Conservation (phyloP, 164 flowering plant species). For the Cinnamomum chago region DNA sequence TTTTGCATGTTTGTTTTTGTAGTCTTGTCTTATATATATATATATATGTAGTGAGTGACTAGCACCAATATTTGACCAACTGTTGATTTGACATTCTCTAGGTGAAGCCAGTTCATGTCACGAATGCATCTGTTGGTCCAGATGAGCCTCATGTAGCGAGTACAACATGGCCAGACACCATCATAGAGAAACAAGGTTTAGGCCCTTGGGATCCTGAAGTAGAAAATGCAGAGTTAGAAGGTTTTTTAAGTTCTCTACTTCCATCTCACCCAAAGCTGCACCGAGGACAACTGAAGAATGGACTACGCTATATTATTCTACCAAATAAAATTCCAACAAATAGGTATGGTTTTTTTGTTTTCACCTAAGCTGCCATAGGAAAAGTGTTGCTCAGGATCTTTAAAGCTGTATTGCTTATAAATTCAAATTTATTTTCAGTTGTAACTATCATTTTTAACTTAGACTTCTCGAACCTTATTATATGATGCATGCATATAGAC, state of each 20-base stretch:
- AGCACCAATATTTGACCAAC: slow-evolving; percentile 7
- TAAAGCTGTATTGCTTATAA: neutral
- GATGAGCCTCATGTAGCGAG: slow-evolving; percentile 99
- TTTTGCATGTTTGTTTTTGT: too few relatives aligned
- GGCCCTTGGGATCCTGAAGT: slow-evolving; percentile 45
- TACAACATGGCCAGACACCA: slow-evolving; percentile 73
- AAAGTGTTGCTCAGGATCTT: neutral
- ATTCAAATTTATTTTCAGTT: too few relatives aligned
- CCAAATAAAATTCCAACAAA: slow-evolving; percentile 95
- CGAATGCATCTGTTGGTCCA: slow-evolving; percentile 79
- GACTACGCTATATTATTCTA: slow-evolving; percentile 84
- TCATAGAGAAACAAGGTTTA: slow-evolving; percentile 57
- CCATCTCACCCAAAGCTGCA: slow-evolving; percentile 91
- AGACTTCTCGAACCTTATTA: too few relatives aligned
- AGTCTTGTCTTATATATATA: too few relatives aligned
- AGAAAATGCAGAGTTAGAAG: slow-evolving; percentile 41
- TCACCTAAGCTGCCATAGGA: neutral
- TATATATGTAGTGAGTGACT: too few relatives aligned
- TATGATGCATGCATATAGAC: too few relatives aligned
- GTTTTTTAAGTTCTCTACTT: slow-evolving; percentile 60
- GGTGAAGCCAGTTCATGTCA: slow-evolving; percentile 43
- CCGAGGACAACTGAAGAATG: slow-evolving; percentile 86
- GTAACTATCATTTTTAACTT: too few relatives aligned
- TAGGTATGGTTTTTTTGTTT: slow-evolving; percentile 45
- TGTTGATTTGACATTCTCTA: slow-evolving; percentile 9